Evolutionary conservation across 108 stramenopile species (phyloP).

Genomic region (Nitzschia inconspicua): DNA sequence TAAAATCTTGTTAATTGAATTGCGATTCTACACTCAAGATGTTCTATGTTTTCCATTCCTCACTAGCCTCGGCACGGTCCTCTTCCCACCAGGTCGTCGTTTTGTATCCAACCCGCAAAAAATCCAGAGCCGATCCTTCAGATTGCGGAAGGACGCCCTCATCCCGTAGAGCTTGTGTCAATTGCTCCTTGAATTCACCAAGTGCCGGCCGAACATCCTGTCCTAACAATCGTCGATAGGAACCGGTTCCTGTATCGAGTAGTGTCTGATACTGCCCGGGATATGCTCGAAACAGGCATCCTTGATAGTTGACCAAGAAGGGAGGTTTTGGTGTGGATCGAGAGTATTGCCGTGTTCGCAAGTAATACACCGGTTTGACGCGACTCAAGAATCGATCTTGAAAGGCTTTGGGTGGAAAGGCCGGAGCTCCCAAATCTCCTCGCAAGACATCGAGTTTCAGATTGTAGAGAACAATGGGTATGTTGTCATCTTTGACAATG

Average conservation of each 20-base stretch:
- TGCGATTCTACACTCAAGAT: too few relatives aligned
- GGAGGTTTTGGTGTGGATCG: constrained; percentile 79
- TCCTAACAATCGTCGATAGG: constrained; percentile 69
- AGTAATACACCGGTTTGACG: constrained; percentile 88
- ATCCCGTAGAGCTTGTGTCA: constrained; percentile 80
- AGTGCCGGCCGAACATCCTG: constrained; percentile 70
- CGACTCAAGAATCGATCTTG: constrained; percentile 86
- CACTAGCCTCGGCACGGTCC: constrained; percentile 71
- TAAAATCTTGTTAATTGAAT: too few relatives aligned
- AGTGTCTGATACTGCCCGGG: constrained; percentile 90
- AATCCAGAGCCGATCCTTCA: constrained; percentile 70
- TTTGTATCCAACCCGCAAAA: constrained; percentile 86
- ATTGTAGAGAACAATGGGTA: constrained; percentile 87
- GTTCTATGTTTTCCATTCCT: constrained; percentile 70
- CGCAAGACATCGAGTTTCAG: constrained; percentile 88
- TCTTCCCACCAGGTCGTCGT: constrained; percentile 94
- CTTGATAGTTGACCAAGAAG: constrained; percentile 93
- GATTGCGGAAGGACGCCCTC: constrained; percentile 70
- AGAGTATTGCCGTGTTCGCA: constrained; percentile 91
- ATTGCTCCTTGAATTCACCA: constrained; percentile 88
- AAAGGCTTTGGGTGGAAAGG: constrained; percentile 86
- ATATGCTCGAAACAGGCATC: constrained; percentile 91
- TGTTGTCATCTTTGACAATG: constrained; percentile 36
- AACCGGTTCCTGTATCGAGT: constrained; percentile 86
- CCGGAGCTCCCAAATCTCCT: constrained; percentile 91